Percentiles rank a stretch among this genome's conserved stretches.
phyloP scores from a whole-genome alignment of 1,284 basidiomycete genomes.

The Puccinia triticina region DNA sequence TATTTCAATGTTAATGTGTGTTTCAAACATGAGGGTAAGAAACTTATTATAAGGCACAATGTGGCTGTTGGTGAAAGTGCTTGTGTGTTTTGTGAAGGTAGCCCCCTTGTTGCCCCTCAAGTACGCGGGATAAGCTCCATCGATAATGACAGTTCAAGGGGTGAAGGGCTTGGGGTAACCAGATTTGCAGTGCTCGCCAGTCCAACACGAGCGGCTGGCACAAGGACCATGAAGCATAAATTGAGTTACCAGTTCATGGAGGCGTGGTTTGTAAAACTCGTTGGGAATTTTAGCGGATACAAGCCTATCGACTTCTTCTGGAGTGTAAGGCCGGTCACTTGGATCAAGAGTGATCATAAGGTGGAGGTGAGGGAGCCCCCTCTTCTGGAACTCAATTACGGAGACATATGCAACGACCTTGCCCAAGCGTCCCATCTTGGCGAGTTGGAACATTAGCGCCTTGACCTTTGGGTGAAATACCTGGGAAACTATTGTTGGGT shows the following conservation, averaged over 20 bases:
- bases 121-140: conserved; percentile 59
- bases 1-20: too few species aligned
- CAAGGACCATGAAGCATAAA: conserved; percentile 64
- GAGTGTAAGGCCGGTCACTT: conserved; percentile 62
- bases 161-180: conserved; percentile 58
- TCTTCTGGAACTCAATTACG: too few species aligned
- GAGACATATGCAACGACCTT: conserved; percentile 59
- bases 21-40: too few species aligned
- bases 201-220: conserved; percentile 60
- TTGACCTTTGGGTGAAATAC: neutral
- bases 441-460: neutral
- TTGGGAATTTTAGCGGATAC: conserved; percentile 64
- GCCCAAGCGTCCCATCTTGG: conserved; percentile 57
- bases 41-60: too few species aligned
- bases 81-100: neutral
- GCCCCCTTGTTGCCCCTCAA: neutral
- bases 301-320: conserved; percentile 61
- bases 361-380: too few species aligned
- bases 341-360: conserved; percentile 63
- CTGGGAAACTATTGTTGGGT: too few species aligned
- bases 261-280: conserved; percentile 59
- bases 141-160: conserved; percentile 60
- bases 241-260: conserved; percentile 60
- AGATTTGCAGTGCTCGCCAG: conserved; percentile 59
- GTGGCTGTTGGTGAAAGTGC: too few species aligned